Evolutionary conservation across 2,329 filamentous ascomycete species (phyloP), one percentile per base, ranked within the genome.

Genomic region (Colletotrichum viniferum): DNA sequence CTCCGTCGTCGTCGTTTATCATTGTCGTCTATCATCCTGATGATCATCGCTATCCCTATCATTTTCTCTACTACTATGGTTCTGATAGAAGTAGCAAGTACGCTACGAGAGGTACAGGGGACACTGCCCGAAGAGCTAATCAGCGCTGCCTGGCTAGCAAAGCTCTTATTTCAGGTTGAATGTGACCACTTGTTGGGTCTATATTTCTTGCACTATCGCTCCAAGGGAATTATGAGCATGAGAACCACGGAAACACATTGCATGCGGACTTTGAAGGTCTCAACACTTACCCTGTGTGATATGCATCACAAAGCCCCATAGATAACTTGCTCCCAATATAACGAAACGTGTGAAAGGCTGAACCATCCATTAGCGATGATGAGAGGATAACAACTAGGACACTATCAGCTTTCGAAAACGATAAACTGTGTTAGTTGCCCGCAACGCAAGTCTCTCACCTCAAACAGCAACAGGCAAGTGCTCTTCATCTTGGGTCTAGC

Each of bases 281-380:
- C 36, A 38, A 9, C 14, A n/a, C 9, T n/a, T 18, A 10, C 9
- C 1, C 18, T 43, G 3, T 43, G 18, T n/a, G 16, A 0, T 43
- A 3, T n/a, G 5, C 0, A n/a, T 0, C 5, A 43, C 18, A n/a
- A 43, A 43, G 38, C 18, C 9, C 6, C 2, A n/a, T 18, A n/a
- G 1, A 43, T 1, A 10, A 43, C 9, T 43, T 43, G 38, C 18
- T n/a, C 18, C 38, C 1, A 1, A 43, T n/a, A 43, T 10, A 4
- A n/a, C 3, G 18, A 43, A 43, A 43, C 38, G 0, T 10, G 18
- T 43, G 9, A 43, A n/a, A 5, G 18, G 38, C 38, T n/a, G 18
- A 43, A n/a, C 5, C 38, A n/a, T n/a, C 38, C 4, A 43, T 12
- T n/a, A 43, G 38, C 38, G 18, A 43, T 10, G 8, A 43, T 43